A percentile compares a stretch with the other conserved stretches of the same genome.
These are phyloP conservation scores for Penicillium nucicola DNA, from an alignment of 495 filamentous ascomycete genomes.

Conservation along the genomic window DNA sequence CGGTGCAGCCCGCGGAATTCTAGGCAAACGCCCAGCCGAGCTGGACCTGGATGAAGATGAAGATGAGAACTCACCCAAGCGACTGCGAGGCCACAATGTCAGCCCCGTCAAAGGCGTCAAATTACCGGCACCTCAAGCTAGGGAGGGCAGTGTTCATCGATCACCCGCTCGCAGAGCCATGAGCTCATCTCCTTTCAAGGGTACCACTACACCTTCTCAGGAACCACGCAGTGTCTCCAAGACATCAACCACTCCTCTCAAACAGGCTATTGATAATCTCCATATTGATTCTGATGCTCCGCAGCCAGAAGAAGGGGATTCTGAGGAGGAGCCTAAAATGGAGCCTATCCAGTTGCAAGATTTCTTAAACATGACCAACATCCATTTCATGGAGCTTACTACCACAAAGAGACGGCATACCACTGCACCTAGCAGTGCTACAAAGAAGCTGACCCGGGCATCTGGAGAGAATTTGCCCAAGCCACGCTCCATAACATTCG, in stretches of 20 bases:
- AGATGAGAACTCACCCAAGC: conserved; percentile 60
- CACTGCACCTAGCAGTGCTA: conserved; percentile 55
- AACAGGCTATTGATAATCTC: conserved; percentile 21
- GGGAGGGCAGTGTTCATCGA: conserved; percentile 60
- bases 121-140: conserved; percentile 63
- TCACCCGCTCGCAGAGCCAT: conserved; percentile 36
- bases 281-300: conserved; percentile 23
- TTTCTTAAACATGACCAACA: conserved; percentile 91
- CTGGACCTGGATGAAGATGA: conserved; percentile 68
- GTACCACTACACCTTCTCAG: conserved; percentile 35
- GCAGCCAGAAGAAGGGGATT: conserved; percentile 16
- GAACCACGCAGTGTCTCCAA: conserved; percentile 14
- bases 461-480: conserved; percentile 44
- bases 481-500: conserved; percentile 48
- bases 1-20: conserved; percentile 68
- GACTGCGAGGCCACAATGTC: conserved; percentile 64
- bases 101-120: conserved; percentile 76
- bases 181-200: conserved; percentile 31
- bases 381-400: conserved; percentile 93
- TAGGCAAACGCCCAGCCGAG: conserved; percentile 72
- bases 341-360: conserved; percentile 83
- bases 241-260: conserved; percentile 22
- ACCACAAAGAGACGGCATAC: conserved; percentile 92
- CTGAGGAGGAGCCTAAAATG: conserved; percentile 32
- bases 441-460: conserved; percentile 33